Conservation (phyloP, 2,329 filamentous ascomycete genomes). For the Pochonia chlamydosporia region DNA sequence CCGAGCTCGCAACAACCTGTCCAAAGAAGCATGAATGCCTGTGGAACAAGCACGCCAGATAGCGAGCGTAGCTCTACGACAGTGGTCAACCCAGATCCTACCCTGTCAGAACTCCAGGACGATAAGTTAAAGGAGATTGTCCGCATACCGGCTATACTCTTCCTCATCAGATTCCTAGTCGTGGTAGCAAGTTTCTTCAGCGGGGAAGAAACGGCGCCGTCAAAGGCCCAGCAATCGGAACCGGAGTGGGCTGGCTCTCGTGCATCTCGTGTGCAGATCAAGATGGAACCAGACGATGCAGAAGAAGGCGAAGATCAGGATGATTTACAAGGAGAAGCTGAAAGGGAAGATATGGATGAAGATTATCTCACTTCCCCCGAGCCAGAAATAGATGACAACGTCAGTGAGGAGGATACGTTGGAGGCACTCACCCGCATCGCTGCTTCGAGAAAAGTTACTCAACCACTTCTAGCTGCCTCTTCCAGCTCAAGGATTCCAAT, state of each 20-base stretch:
- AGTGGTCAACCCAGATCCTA: not conserved
- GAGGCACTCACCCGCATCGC: too few relatives aligned
- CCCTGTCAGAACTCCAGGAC: not conserved
- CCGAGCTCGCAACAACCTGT: not conserved
- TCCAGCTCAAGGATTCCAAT: too few relatives aligned
- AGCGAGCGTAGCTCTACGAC: not conserved
- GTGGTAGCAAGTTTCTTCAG: not conserved
- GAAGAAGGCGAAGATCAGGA: not conserved
- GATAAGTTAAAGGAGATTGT: not conserved
- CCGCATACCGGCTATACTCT: conserved; percentile 1
- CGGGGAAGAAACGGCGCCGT: not conserved
- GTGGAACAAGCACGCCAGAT: not conserved
- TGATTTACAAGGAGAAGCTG: not conserved
- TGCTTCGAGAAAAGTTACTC: too few relatives aligned
- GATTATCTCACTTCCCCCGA: too few relatives aligned
- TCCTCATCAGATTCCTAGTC: conserved; percentile 3
- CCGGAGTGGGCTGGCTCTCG: too few relatives aligned
- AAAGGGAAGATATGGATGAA: too few relatives aligned
- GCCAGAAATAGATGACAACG: too few relatives aligned
- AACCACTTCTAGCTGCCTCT: too few relatives aligned
- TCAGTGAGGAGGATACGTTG: too few relatives aligned
- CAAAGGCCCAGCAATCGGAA: not conserved
- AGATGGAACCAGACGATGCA: too few relatives aligned
- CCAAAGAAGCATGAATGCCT: not conserved
- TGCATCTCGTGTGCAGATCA: too few relatives aligned